Evolutionary conservation across 73 alveolate species (phyloP).

Genomic region (Symbiodinium natans): DNA sequence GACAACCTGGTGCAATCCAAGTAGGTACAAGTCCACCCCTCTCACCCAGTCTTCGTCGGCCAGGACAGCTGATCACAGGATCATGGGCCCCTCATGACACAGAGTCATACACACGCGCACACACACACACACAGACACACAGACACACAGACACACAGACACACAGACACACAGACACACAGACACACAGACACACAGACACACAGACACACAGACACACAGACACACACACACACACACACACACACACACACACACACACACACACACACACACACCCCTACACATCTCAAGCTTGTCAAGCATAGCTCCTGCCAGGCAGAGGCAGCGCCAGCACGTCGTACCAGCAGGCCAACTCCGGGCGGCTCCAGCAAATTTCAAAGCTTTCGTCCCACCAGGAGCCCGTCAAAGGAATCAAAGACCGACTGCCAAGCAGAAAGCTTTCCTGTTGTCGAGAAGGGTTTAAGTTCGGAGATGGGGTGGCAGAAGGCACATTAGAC

Average conservation of each 20-base stretch:
- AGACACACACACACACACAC: no score
- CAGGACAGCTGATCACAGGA: no score
- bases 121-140: background rate
- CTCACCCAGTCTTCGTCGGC: no score
- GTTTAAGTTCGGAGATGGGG: no score
- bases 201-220: no score
- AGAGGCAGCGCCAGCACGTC: slow-evolving; percentile 50
- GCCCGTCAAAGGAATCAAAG: slow-evolving; percentile 36
- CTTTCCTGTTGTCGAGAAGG: background rate
- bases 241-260: background rate
- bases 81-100: no score
- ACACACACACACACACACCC: no score
- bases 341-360: slow-evolving; percentile 55
- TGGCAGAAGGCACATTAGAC: no score
- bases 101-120: no score
- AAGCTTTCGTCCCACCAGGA: slow-evolving; percentile 77
- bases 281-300: no score
- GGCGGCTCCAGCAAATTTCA: slow-evolving; percentile 29
- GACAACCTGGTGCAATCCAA: no score
- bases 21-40: no score
- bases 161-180: background rate
- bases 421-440: slow-evolving; percentile 41
- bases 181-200: background rate
- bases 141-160: background rate
- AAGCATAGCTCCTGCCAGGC: background rate